Conservation (phyloP, 176 grass and related monocot genomes). For the Oryza rufipogon region DNA sequence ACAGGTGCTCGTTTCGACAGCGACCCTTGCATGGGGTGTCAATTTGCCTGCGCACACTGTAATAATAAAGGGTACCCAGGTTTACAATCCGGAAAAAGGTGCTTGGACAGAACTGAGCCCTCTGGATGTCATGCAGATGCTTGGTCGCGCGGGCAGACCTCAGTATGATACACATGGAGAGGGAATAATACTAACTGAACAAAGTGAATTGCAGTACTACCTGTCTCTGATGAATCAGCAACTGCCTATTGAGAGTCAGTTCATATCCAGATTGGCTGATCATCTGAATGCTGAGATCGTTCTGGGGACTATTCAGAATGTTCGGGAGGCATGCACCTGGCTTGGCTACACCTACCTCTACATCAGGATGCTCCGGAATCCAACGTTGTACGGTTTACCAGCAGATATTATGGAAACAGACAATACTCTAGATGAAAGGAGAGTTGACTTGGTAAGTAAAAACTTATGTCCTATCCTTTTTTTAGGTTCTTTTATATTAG, state of each 20-base stretch:
- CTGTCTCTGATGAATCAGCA: constrained; percentile 98
- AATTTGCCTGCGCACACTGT: constrained; percentile 89
- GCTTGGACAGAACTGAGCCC: constrained; percentile 96
- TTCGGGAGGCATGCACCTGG: constrained; percentile 86
- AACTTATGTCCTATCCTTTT: constrained; percentile 8
- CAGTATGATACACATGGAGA: constrained; percentile 96
- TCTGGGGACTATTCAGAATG: constrained; percentile 89
- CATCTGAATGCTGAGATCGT: constrained; percentile 97
- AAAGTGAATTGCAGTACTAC: constrained; percentile 90
- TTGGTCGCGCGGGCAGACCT: constrained; percentile 91
- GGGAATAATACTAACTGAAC: constrained; percentile 87
- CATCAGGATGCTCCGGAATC: constrained; percentile 86
- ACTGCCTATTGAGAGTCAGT: constrained; percentile 95
- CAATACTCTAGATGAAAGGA: constrained; percentile 82
- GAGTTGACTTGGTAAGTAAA: constrained; percentile 84
- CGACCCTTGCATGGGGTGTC: constrained; percentile 94
- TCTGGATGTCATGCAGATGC: constrained; percentile 98
- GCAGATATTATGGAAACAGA: constrained; percentile 77
- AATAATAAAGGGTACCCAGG: constrained; percentile 95
- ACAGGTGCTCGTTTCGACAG: constrained; percentile 92
- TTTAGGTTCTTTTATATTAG: not conserved
- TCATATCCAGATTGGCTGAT: constrained; percentile 78
- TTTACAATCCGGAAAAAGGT: constrained; percentile 97
- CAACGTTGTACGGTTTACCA: constrained; percentile 85
- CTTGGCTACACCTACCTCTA: constrained; percentile 92